Evolutionary conservation across 2,329 filamentous ascomycete genomes (phyloP), one percentile per base, ranked within the genome.

Genomic region (Sclerotiophoma versabilis): DNA sequence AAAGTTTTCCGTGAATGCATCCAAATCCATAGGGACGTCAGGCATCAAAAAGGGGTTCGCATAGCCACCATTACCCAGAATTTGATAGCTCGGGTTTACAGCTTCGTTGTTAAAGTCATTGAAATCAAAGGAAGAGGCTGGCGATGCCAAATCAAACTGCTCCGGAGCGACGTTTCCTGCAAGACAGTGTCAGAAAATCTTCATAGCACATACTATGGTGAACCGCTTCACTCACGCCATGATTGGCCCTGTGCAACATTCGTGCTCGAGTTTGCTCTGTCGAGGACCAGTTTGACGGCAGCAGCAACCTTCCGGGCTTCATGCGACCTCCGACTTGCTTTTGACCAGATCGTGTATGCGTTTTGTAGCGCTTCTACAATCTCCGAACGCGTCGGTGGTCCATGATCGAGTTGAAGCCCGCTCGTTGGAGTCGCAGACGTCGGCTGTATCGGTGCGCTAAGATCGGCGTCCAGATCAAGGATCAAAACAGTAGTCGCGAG

Each of bases 401-500:
- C 57, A 8, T 46, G 57, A 17, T 65, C 65, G 15, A 72, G 59
- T 10, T 53, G 51, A 25, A 63, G 50, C 12, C 59, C 59, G 20
- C 38, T 58, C 11, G 48, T 52, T 9, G 41, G 34, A 4, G 17
- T 17, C 5, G 37, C 30, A 5, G 38, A 19, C 15, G 36, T 19
- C 12, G 19, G 27, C 26, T 57, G 58, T 12, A 66, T 43, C 6
- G 67, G 64, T 9, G 54, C 49, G 1, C 51, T 38, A 17, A 70
- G 32, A 5, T 72, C 70, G 17, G 65, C 66, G 38, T 74, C 70
- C 15, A 79, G 66, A 49, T 81, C 79, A 3, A 80, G 68, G 30
- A 78, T 77, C 4, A 82, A 62, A 17, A 82, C 73, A 53, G 79
- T 81, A 36, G 77, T 77, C 1, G 80, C 80, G 2, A 81, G 71